A percentile compares a stretch with the other conserved stretches of the same genome.
Evolutionary conservation across 2,329 filamentous ascomycete species (phyloP).

Genomic region (Aureobasidium namibiae): DNA sequence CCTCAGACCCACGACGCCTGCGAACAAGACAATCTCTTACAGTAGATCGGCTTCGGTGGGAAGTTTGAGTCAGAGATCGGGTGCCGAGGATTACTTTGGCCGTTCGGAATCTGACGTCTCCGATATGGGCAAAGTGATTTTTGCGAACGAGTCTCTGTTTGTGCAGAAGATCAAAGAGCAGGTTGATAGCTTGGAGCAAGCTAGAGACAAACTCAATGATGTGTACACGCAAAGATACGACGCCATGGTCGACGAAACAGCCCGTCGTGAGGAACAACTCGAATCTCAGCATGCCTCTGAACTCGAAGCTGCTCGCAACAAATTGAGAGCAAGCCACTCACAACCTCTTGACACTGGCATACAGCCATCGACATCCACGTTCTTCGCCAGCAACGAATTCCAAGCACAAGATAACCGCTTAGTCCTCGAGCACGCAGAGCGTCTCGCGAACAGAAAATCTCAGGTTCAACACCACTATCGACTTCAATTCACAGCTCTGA

Average conservation of each 20-base stretch:
- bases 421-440: slow-evolving; percentile 25
- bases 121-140: slow-evolving; percentile 27
- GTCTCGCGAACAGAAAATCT: slow-evolving; percentile 27
- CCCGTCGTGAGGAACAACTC: slow-evolving; percentile 24
- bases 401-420: slow-evolving; percentile 24
- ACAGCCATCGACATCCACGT: neutral
- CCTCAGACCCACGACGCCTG: slow-evolving; percentile 11
- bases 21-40: neutral
- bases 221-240: slow-evolving; percentile 29
- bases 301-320: slow-evolving; percentile 25
- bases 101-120: slow-evolving; percentile 25
- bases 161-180: slow-evolving; percentile 29
- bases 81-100: neutral
- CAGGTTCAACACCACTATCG: slow-evolving; percentile 29
- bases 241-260: slow-evolving; percentile 22
- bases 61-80: neutral
- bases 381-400: neutral
- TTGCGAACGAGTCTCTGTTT: slow-evolving; percentile 27
- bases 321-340: slow-evolving; percentile 23
- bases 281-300: slow-evolving; percentile 23
- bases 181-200: slow-evolving; percentile 27
- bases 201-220: slow-evolving; percentile 26
- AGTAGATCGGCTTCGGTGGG: neutral
- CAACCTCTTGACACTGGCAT: neutral
- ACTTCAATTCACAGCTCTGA: slow-evolving; percentile 25